Percentiles rank a stretch among this genome's conserved stretches.
These are phyloP conservation scores for Globisporangium viniferum DNA, from an alignment of 352 stramenopile species.

Conservation along the genomic window DNA sequence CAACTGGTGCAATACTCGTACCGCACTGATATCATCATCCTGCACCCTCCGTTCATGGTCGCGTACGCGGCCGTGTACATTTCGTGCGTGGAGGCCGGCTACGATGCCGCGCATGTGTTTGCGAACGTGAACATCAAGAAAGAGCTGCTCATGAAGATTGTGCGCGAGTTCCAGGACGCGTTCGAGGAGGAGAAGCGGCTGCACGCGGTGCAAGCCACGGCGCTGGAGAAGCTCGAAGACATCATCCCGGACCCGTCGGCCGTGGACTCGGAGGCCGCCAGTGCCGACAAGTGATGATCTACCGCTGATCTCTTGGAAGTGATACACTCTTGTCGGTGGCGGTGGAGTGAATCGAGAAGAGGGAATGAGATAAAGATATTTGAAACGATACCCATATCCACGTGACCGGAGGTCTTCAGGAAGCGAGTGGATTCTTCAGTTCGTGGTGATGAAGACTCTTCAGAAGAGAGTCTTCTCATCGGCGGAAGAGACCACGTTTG, in stretches of 20 bases:
- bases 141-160: slow-evolving; percentile 75
- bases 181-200: slow-evolving; percentile 78
- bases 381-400: neutral
- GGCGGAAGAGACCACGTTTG: too few species aligned
- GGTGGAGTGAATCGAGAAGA: neutral
- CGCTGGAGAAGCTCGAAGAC: slow-evolving; percentile 79
- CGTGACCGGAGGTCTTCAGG: neutral
- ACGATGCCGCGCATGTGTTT: slow-evolving; percentile 78
- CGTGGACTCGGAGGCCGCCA: slow-evolving; percentile 16
- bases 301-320: neutral
- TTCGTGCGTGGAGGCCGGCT: slow-evolving; percentile 68
- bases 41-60: slow-evolving; percentile 87
- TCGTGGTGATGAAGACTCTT: neutral
- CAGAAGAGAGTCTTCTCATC: neutral
- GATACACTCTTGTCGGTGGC: neutral
- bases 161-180: slow-evolving; percentile 67
- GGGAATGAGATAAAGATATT: neutral
- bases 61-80: slow-evolving; percentile 82
- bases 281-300: slow-evolving; percentile 23
- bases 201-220: slow-evolving; percentile 50
- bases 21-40: slow-evolving; percentile 81
- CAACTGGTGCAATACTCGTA: slow-evolving; percentile 88
- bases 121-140: slow-evolving; percentile 79
- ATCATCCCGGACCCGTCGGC: slow-evolving; percentile 63
- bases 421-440: neutral